Evolutionary conservation across 805 yeast genomes (phyloP).

Genomic region (Ogataea henricii): DNA sequence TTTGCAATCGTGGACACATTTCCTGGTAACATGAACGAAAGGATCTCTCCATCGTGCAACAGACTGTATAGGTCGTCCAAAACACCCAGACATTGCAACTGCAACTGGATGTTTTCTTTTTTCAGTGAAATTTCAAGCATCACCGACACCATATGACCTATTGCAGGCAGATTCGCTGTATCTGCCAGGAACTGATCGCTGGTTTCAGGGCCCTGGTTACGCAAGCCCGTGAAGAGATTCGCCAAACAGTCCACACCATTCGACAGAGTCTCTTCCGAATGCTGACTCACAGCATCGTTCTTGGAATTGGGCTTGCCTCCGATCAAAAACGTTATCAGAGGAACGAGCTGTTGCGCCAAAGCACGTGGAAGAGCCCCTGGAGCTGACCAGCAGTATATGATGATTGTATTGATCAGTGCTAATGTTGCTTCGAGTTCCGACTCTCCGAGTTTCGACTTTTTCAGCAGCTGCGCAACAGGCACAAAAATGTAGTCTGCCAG

Average conservation of each 20-base stretch:
- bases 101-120: slow-evolving; percentile 32
- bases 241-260: slow-evolving; percentile 39
- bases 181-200: slow-evolving; percentile 32
- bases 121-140: slow-evolving; percentile 39
- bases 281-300: slow-evolving; percentile 24
- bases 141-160: slow-evolving; percentile 51
- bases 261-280: slow-evolving; percentile 39
- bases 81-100: slow-evolving; percentile 36
- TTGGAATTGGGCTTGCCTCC: slow-evolving; percentile 46
- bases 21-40: slow-evolving; percentile 54
- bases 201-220: slow-evolving; percentile 30
- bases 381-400: slow-evolving; percentile 49
- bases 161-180: slow-evolving; percentile 40
- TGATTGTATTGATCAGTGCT: slow-evolving; percentile 45
- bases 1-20: slow-evolving; percentile 48
- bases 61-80: slow-evolving; percentile 38
- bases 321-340: slow-evolving; percentile 47
- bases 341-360: slow-evolving; percentile 47
- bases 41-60: slow-evolving; percentile 47
- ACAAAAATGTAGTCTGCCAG: slow-evolving; percentile 65
- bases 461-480: slow-evolving; percentile 57
- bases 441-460: slow-evolving; percentile 47
- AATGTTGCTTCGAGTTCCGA: slow-evolving; percentile 48
- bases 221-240: slow-evolving; percentile 35
- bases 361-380: slow-evolving; percentile 38